These are phyloP conservation scores for Ormosia emarginata DNA, from an alignment of 306 rosid genomes.

Conservation along the genomic window DNA sequence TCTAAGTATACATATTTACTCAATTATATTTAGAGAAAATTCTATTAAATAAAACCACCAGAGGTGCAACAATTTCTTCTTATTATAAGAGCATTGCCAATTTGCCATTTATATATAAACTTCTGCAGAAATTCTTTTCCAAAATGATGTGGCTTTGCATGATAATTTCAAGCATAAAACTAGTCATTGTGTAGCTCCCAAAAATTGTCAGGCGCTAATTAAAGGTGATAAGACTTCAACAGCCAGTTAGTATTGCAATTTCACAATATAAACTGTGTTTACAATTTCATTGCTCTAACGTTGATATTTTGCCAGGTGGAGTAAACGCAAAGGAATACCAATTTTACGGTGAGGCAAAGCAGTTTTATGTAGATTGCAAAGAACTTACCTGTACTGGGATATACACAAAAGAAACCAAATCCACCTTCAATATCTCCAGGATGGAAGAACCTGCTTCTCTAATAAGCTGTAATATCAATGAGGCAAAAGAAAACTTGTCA, in stretches of 20 bases:
- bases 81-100: not conserved
- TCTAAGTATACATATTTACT: not conserved
- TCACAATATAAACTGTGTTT: not conserved
- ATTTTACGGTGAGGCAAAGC: slow-evolving; percentile 14
- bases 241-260: slow-evolving; percentile 1
- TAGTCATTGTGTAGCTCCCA: not conserved
- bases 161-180: slow-evolving; percentile 7
- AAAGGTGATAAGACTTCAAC: slow-evolving; percentile 10
- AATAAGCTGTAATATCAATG: slow-evolving; percentile 60
- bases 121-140: not conserved
- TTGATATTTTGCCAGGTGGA: not conserved
- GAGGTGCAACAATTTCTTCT: not conserved
- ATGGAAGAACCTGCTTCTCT: slow-evolving; percentile 79
- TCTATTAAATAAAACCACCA: not conserved
- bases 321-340: not conserved
- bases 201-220: not conserved
- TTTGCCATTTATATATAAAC: slow-evolving; percentile 5
- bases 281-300: not conserved
- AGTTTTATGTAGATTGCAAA: slow-evolving; percentile 21
- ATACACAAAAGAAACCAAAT: slow-evolving; percentile 66
- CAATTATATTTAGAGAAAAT: slow-evolving; percentile 1
- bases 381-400: slow-evolving; percentile 73
- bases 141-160: slow-evolving; percentile 3
- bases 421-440: slow-evolving; percentile 91
- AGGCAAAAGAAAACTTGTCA: slow-evolving; percentile 33